Percentiles rank a stretch among this genome's conserved stretches.
These are phyloP conservation scores for Plasmodium reichenowi DNA, from an alignment of 169 alveolate species.

Conservation along the genomic window DNA sequence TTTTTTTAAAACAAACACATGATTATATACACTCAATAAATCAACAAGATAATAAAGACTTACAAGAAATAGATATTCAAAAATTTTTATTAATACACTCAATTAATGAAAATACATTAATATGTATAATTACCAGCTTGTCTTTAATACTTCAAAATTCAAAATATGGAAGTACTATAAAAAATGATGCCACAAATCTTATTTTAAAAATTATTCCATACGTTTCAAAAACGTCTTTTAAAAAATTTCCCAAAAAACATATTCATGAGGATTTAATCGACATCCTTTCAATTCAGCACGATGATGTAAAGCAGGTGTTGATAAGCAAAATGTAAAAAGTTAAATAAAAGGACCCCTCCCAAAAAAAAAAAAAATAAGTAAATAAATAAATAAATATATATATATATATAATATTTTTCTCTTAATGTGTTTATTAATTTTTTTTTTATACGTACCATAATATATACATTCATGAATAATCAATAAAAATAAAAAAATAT, in stretches of 20 bases:
- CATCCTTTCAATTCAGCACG: constrained; percentile 23
- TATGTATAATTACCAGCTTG: constrained; percentile 43
- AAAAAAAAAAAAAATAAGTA: too few relatives aligned
- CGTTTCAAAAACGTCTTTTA: constrained; percentile 13
- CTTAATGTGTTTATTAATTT: too few relatives aligned
- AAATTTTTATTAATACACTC: constrained; percentile 46
- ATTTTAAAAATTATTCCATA: constrained; percentile 12
- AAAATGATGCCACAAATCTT: constrained; percentile 24
- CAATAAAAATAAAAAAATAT: too few relatives aligned
- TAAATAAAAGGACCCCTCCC: background rate
- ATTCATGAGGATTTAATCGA: constrained; percentile 32
- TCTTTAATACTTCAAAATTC: constrained; percentile 47
- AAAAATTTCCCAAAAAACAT: constrained; percentile 47
- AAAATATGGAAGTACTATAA: constrained; percentile 31
- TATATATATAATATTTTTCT: too few relatives aligned
- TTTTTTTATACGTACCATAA: too few relatives aligned
- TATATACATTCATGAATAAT: too few relatives aligned
- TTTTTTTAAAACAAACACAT: constrained; percentile 13
- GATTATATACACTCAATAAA: background rate
- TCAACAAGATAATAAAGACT: background rate
- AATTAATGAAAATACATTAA: constrained; percentile 63
- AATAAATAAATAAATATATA: too few relatives aligned
- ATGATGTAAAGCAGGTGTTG: constrained; percentile 17
- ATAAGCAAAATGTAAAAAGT: constrained; percentile 20
- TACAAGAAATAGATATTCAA: background rate